phyloP scores from a whole-genome alignment of 2,329 filamentous ascomycete species.

The Pestalotiopsis fici region DNA sequence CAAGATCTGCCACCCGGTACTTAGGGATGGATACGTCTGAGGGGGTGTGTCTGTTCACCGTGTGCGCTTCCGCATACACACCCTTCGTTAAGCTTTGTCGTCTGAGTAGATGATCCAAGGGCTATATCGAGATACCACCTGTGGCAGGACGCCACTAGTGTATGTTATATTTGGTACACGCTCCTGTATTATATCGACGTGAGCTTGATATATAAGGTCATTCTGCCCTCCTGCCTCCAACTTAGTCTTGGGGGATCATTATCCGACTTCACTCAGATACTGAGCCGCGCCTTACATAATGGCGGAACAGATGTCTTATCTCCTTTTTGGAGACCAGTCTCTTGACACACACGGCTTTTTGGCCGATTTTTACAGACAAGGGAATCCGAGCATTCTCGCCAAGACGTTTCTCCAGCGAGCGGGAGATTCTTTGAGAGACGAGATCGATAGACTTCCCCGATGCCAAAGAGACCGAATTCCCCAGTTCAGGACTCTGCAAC shows the following conservation, averaged over 20 bases:
- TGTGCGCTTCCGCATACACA: conserved; percentile 8
- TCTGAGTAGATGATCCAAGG: conserved; percentile 16
- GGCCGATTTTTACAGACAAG: conserved; percentile 50
- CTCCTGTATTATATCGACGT: conserved; percentile 14
- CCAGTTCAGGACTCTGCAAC: conserved; percentile 61
- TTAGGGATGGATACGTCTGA: conserved; percentile 23
- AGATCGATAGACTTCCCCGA: conserved; percentile 58
- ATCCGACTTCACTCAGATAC: conserved; percentile 13
- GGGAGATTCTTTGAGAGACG: conserved; percentile 58
- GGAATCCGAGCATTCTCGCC: conserved; percentile 51
- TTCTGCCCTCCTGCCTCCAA: conserved; percentile 18
- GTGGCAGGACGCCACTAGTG: conserved; percentile 20
- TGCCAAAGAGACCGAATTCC: conserved; percentile 61
- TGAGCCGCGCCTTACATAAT: conserved; percentile 34
- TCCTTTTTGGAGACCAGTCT: conserved; percentile 74
- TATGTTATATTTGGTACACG: conserved; percentile 25
- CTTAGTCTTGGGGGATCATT: conserved; percentile 17
- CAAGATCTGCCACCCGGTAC: conserved; percentile 31
- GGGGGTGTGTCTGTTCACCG: conserved; percentile 21
- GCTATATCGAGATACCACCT: conserved; percentile 14
- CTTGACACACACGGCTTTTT: conserved; percentile 66
- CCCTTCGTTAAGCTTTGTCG: conserved; percentile 13
- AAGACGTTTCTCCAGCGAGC: conserved; percentile 63
- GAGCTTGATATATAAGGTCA: conserved; percentile 23
- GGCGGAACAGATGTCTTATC: conserved; percentile 51